Evolutionary conservation across 345 rosid genomes (phyloP), one percentile per base, ranked within the genome.

Genomic region (Populus pruinosa): DNA sequence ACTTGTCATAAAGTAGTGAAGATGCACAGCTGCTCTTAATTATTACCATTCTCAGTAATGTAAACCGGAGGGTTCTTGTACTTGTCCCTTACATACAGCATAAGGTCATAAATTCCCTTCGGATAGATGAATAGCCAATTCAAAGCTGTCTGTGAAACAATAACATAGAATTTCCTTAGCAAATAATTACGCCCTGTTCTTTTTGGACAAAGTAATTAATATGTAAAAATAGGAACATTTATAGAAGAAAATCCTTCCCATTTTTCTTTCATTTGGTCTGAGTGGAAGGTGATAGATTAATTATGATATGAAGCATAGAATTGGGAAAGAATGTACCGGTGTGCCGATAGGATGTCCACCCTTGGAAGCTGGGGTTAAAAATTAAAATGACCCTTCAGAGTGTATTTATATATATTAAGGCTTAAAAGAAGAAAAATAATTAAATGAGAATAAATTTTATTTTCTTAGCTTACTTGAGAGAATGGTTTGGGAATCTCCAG

Each of bases 31-130:
- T 18, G 18, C 23, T 59, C 18, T 23, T 64, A 53, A 2, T 67
- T 80, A 86, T 70, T 80, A 86, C 89, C 88, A 79, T 88, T 88
- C 36, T 88, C 91, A 14, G 88, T 83, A 20, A 86, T 74, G 70
- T 76, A 85, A 72, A 88, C 73, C 31, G 85, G 77, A 0, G 82
- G 85, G 36, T 72, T 75, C 20, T 76, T 68, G 44, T 86, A 86
- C 27, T 75, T 82, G 36, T 70, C 72, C 53, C 55, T 77, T 35
- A 79, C n/a, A 67, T 86, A 50, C 23, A 69, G 14, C 80, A 79
- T 61, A 4, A 77, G 76, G 13, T 83, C 70, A 77, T 76, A 67
- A 31, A 86, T 72, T 6, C 88, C 88, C 59, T 77, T 64, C 20
- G 89, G 90, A 55, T 79, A 79, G 18, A 83, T 31, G 73, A 78